Evolutionary conservation across 768 basidiomycete species (phyloP).

Genomic region (Mrakia gelida): DNA sequence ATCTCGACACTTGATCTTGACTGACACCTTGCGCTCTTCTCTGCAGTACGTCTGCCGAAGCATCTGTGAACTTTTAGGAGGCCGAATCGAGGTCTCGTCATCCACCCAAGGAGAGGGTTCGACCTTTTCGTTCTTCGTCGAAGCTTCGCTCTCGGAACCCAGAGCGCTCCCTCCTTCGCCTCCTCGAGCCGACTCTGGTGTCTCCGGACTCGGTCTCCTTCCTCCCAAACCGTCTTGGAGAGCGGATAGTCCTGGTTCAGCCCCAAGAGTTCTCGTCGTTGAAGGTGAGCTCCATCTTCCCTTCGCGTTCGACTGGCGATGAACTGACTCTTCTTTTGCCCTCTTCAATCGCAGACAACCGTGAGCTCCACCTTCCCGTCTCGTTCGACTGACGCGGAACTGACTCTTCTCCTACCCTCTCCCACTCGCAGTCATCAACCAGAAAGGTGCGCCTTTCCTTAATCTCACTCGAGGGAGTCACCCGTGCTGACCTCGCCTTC

Average conservation of each 20-base stretch:
- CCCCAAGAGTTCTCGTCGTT: conserved; percentile 16
- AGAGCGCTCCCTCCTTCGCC: background rate
- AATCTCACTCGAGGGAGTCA: background rate
- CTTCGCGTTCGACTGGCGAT: too few species aligned
- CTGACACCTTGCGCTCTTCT: background rate
- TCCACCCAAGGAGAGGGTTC: conserved; percentile 28
- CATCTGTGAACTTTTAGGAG: conserved; percentile 42
- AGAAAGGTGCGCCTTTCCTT: background rate
- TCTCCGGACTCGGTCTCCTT: too few species aligned
- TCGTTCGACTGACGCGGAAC: too few species aligned
- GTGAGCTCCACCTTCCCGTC: background rate
- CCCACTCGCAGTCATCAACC: conserved; percentile 16
- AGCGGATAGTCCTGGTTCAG: too few species aligned
- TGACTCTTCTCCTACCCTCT: background rate
- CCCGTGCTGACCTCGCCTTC: background rate
- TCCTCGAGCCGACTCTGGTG: background rate
- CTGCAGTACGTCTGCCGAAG: conserved; percentile 26
- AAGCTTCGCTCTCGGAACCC: background rate
- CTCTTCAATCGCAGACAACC: conserved; percentile 16
- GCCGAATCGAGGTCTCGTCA: conserved; percentile 42
- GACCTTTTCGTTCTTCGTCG: conserved; percentile 25
- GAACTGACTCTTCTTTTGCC: too few species aligned
- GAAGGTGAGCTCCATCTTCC: background rate
- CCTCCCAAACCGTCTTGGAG: background rate
- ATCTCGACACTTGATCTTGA: background rate